Evolutionary conservation across 768 basidiomycete genomes (phyloP), one percentile per base, ranked within the genome.

Genomic region (Phallus indusiatus): DNA sequence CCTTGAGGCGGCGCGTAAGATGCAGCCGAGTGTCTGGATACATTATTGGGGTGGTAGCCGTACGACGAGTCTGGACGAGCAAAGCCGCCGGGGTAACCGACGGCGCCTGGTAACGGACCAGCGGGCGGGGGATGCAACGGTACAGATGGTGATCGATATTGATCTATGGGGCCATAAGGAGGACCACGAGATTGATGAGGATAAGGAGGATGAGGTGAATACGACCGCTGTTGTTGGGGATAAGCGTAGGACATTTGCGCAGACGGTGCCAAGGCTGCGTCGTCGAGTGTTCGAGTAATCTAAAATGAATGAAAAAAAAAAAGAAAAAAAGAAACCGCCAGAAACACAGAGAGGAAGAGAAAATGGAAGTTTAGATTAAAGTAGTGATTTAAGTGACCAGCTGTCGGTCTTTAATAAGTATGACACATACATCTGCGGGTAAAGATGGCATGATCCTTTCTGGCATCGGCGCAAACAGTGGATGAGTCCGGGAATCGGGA

Each of bases 241-340:
- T 35, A n/a, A 20, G 12, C 5, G 21, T 17, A 36, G 10, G 36
- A 47, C 33, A 49, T 21, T 42, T n/a, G 37, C 5, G 53, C n/a
- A 3, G 60, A 42, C 53, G 33, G 36, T 20, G 48, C 33, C 47
- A 47, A 47, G 16, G 53, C 16, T 42, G 37, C 28, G 37, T 78
- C 76, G 66, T 88, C 84, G 12, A 88, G 70, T 16, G 74, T 76
- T 61, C 77, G 75, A 10, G 85, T 83, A 80, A 87, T 87, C 84
- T 86, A 68, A 28, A 28, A 28, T 28, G 28, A 28, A 28, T 28
- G 28, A 28, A 7, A 28, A 58, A 68, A 62, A 63, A 53, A 65
- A 62, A 28, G 7, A 28, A 28, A 28, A 28, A 28, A 28, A 28
- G 28, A n/a, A n/a, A n/a, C n/a, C n/a, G n/a, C n/a, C n/a, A n/a